These are phyloP conservation scores for Zygoascus meyerae DNA, from an alignment of 1,139 yeast genomes.

Conservation along the genomic window DNA sequence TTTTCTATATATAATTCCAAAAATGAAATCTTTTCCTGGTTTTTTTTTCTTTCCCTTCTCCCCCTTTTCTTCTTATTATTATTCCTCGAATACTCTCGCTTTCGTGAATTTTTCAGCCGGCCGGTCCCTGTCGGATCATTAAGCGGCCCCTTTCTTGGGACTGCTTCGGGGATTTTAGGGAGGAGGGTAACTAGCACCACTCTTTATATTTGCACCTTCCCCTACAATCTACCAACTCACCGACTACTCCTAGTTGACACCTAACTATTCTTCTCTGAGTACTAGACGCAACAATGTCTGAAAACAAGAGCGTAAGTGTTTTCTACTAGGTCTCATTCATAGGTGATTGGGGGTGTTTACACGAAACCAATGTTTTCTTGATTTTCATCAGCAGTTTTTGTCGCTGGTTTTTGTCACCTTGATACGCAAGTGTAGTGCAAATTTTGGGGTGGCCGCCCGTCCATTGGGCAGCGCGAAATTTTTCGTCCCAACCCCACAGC, in stretches of 20 bases:
- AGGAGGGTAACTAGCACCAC: not conserved
- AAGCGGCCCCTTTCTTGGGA: not conserved
- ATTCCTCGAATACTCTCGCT: not conserved
- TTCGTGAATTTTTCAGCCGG: not conserved
- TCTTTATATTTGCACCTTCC: not conserved
- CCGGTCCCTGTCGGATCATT: constrained; percentile 1
- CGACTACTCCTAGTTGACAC: constrained; percentile 6
- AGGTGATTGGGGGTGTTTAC: not conserved
- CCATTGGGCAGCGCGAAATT: constrained; percentile 3
- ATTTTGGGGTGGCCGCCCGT: not conserved
- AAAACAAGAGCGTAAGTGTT: constrained; percentile 12
- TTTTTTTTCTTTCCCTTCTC: constrained; percentile 2
- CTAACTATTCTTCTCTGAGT: constrained; percentile 11
- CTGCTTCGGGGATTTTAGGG: constrained; percentile 1
- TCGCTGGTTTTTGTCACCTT: not conserved
- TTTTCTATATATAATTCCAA: too few relatives aligned
- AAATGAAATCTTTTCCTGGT: not conserved
- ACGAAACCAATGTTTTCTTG: not conserved
- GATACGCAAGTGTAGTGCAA: not conserved
- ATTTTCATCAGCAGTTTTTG: not conserved
- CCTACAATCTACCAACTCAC: not conserved
- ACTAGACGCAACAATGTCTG: constrained; percentile 14
- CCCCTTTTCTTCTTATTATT: too few relatives aligned
- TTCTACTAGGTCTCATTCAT: not conserved
- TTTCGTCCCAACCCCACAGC: constrained; percentile 6